Evolutionary conservation across 495 filamentous ascomycete genomes (phyloP), one percentile per base, ranked within the genome.

Genomic region (Gamarada debralockiae): DNA sequence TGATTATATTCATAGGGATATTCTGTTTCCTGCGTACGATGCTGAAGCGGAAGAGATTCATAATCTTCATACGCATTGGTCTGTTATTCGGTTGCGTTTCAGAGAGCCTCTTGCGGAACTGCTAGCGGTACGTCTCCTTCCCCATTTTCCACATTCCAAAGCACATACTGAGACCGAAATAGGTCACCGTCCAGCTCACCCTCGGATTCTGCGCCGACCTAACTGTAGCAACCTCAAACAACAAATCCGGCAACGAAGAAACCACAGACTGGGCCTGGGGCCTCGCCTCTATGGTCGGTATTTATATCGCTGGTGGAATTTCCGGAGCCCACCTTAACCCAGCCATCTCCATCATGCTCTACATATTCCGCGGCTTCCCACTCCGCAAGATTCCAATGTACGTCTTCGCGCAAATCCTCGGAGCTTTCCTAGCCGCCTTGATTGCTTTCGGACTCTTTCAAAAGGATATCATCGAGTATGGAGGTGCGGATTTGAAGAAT

Each of bases 301-400:
- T 81, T 40, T 80, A 80, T 50, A 71, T 83, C 20, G 74, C 67
- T 9, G 78, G 75, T 42, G 78, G 78, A 27, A 68, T 76, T 49
- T 29, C 27, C 27, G 27, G 84, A 29, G 78, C 73, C 2, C 80
- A 84, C 59, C 70, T 87, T 58, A 86, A 87, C 55, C 82, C 83
- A 8, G 83, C 81, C 22, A 73, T 86, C 12, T 85, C 82, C 18
- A 79, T 85, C 39, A 67, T 77, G 36, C 55, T 55, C 20, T 61
- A 55, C 48, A 9, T 86, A 8, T 82, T 73, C 57, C 77, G 84
- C 36, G 72, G 71, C 27, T 76, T 83, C 17, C 81, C 84, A 13
- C 86, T 82, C 82, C 69, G 73, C 46, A 75, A 75, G 27, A 72
- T 76, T 44, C 79, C 80, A 14, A 54, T 77, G 17, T 85, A 83